Conservation (phyloP, 495 filamentous ascomycete genomes). For the Penicillium cataractarum region DNA sequence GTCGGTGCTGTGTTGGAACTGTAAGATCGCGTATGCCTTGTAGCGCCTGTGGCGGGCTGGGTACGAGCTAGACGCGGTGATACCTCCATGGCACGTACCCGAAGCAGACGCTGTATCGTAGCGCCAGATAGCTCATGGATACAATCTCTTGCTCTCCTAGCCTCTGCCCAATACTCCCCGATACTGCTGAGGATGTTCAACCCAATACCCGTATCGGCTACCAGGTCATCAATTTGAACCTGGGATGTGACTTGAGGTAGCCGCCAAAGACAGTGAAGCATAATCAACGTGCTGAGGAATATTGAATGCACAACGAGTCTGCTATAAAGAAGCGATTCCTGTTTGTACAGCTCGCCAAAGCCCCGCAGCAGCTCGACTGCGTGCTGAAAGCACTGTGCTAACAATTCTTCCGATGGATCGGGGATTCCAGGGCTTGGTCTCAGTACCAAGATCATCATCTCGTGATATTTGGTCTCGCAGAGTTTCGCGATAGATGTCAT, state of each 20-base stretch:
- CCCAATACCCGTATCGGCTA: constrained; percentile 39
- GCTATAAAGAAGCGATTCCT: constrained; percentile 42
- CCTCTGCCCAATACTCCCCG: constrained; percentile 51
- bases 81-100: constrained; percentile 24
- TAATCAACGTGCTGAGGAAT: constrained; percentile 44
- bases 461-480: constrained; percentile 46
- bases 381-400: constrained; percentile 42
- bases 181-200: constrained; percentile 50
- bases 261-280: constrained; percentile 48
- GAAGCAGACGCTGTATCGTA: constrained; percentile 43
- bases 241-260: constrained; percentile 37
- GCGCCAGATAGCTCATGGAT: constrained; percentile 44
- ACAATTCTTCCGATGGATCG: constrained; percentile 38
- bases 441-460: constrained; percentile 47
- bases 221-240: constrained; percentile 43
- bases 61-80: background rate
- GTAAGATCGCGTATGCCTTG: background rate
- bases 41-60: background rate
- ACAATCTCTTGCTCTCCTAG: constrained; percentile 47
- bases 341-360: constrained; percentile 40
- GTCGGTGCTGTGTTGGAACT: background rate
- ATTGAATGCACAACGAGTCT: constrained; percentile 47
- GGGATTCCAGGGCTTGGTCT: constrained; percentile 49
- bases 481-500: constrained; percentile 28
- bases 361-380: constrained; percentile 38